A percentile compares a stretch with the other conserved stretches of the same genome.
These are phyloP conservation scores for Kwoniella dendrophila DNA, from an alignment of 768 basidiomycete genomes.

Conservation along the genomic window DNA sequence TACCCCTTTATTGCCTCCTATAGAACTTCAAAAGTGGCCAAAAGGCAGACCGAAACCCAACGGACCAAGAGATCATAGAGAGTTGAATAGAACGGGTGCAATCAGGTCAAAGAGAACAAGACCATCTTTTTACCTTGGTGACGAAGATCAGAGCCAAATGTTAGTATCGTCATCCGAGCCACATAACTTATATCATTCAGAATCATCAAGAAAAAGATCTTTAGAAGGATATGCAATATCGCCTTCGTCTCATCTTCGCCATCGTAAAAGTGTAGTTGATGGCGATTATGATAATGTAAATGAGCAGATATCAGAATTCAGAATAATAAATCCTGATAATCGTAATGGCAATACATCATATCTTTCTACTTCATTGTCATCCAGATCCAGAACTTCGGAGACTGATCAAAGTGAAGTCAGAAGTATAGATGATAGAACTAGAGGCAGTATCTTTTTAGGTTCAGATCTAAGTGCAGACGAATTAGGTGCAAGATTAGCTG, in stretches of 20 bases:
- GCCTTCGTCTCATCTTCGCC: no score
- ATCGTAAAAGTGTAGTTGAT: no score
- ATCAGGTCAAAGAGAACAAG: background rate
- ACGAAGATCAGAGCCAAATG: background rate
- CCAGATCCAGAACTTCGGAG: no score
- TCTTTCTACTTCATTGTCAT: background rate
- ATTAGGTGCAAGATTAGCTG: background rate
- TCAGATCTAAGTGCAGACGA: background rate
- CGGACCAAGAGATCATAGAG: background rate
- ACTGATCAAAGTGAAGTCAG: background rate
- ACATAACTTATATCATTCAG: background rate
- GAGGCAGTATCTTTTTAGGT: background rate
- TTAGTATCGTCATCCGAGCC: background rate
- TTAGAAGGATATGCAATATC: background rate
- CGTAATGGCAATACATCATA: no score
- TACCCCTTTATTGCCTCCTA: background rate
- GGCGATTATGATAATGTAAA: no score
- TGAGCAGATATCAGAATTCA: background rate
- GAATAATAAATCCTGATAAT: background rate
- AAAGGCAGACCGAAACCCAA: constrained; percentile 2
- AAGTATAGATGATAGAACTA: background rate
- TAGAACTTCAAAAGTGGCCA: background rate
- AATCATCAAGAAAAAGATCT: background rate
- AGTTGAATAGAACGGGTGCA: no score
- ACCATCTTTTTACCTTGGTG: background rate